Percentiles rank a stretch among this genome's conserved stretches.
Conservation (phyloP, 2,329 filamentous ascomycete species). For the Penicillium italicum region DNA sequence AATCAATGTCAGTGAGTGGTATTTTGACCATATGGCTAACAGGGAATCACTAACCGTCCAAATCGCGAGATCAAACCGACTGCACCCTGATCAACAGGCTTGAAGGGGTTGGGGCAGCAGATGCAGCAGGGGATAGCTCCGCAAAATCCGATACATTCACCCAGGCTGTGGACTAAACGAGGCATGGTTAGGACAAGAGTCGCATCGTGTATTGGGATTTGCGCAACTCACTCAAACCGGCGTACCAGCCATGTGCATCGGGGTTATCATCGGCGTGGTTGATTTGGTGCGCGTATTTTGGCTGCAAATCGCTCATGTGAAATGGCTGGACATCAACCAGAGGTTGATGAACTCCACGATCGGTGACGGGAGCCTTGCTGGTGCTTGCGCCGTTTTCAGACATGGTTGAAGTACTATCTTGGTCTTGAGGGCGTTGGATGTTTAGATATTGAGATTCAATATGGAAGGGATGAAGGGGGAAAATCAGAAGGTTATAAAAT, state of each 20-base stretch:
- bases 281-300: conserved; percentile 68
- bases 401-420: conserved; percentile 21
- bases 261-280: conserved; percentile 61
- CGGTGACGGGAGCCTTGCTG: conserved; percentile 34
- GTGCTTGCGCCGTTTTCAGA: conserved; percentile 28
- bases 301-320: conserved; percentile 77
- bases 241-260: conserved; percentile 81
- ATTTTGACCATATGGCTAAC: too few species aligned
- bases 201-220: background rate
- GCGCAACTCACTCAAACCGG: conserved; percentile 66
- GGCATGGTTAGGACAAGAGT: background rate
- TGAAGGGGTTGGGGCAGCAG: conserved; percentile 92
- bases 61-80: conserved; percentile 96
- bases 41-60: conserved; percentile 58
- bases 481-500: conserved; percentile 1
- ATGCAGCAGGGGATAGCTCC: conserved; percentile 91
- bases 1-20: conserved; percentile 2
- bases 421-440: background rate
- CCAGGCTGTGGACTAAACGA: conserved; percentile 65
- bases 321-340: conserved; percentile 75
- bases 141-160: conserved; percentile 68
- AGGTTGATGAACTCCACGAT: conserved; percentile 31
- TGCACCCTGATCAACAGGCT: conserved; percentile 85
- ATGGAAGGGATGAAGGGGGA: background rate
- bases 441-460: background rate